Evolutionary conservation across 2,329 filamentous ascomycete genomes (phyloP), one percentile per base, ranked within the genome.

Genomic region (Botrytis squamosa): DNA sequence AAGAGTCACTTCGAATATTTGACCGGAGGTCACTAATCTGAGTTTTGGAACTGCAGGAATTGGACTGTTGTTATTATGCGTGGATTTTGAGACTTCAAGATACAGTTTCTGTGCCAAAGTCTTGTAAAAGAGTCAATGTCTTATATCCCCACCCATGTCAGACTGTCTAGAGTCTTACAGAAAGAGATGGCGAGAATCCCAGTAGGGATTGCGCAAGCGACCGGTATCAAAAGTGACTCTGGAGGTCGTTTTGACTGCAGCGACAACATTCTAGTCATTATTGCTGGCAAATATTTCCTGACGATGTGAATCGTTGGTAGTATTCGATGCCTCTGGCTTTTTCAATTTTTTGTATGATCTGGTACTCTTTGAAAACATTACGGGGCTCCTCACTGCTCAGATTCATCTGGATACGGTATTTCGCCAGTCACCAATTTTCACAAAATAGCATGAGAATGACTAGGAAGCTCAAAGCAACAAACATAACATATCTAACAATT

Each of bases 71-170:
- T 5, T 22, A 12, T 5, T n/a, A 5, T 6, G 14, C 25, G 12
- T 20, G 9, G 9, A 2, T 25, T 4, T 6, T 1, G 14, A n/a
- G 4, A n/a, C 14, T 18, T 16, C 0, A 42, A 16, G 4, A 18
- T 14, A n/a, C 10, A 52, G 5, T 14, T n/a, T 7, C 0, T 2
- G 0, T 52, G 4, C 22, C 10, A 12, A 25, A 25, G 12, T 12
- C 44, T 52, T 3, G 46, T 0, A 3, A 14, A 42, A 14, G 10
- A 52, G 22, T 52, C 12, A 5, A 52, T 1, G 25, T n/a, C 4
- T 52, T 12, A 0, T n/a, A n/a, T n/a, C 22, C 25, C 4, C 10
- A 25, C 9, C 49, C 4, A 52, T n/a, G 25, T 55, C 25, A n/a
- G 10, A 55, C 2, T 16, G 12, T 29, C 52, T 29, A 29, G 25